phyloP scores from a whole-genome alignment of 1,284 basidiomycete species.

The Apiotrichum veenhuisii region DNA sequence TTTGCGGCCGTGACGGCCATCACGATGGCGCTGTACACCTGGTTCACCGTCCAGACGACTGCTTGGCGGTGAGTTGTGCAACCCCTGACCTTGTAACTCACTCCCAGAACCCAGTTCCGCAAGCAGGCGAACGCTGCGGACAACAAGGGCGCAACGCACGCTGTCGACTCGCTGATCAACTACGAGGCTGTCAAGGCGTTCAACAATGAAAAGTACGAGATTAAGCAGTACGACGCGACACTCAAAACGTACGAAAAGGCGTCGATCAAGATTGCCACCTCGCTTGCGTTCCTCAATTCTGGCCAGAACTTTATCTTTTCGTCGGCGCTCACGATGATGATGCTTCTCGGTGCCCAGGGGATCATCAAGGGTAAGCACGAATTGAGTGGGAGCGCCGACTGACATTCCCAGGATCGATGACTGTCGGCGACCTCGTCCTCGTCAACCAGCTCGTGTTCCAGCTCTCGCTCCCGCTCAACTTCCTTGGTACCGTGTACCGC shows the following conservation, averaged over 20 bases:
- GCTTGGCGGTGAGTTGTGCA: conserved; percentile 70
- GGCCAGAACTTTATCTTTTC: conserved; percentile 97
- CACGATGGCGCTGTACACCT: conserved; percentile 88
- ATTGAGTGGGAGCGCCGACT: neutral
- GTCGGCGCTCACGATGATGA: conserved; percentile 84
- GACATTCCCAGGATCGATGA: conserved; percentile 83
- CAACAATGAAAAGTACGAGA: conserved; percentile 92
- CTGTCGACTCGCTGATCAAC: conserved; percentile 94
- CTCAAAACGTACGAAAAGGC: conserved; percentile 84
- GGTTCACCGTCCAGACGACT: conserved; percentile 95
- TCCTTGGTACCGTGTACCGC: conserved; percentile 93
- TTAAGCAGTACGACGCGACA: conserved; percentile 86
- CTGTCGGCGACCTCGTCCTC: conserved; percentile 96
- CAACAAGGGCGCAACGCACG: conserved; percentile 89
- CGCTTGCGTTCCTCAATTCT: conserved; percentile 86
- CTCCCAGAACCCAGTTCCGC: conserved; percentile 69
- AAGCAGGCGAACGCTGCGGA: conserved; percentile 94
- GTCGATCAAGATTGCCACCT: conserved; percentile 91
- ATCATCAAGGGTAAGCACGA: conserved; percentile 69
- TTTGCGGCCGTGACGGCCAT: conserved; percentile 85
- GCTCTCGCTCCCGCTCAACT: conserved; percentile 90
- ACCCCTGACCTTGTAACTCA: neutral
- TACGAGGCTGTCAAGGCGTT: conserved; percentile 99
- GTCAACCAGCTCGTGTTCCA: conserved; percentile 99
- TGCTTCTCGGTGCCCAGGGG: conserved; percentile 94